Conservation (phyloP, 2,329 filamentous ascomycete species). For the Penicillium glabrum region DNA sequence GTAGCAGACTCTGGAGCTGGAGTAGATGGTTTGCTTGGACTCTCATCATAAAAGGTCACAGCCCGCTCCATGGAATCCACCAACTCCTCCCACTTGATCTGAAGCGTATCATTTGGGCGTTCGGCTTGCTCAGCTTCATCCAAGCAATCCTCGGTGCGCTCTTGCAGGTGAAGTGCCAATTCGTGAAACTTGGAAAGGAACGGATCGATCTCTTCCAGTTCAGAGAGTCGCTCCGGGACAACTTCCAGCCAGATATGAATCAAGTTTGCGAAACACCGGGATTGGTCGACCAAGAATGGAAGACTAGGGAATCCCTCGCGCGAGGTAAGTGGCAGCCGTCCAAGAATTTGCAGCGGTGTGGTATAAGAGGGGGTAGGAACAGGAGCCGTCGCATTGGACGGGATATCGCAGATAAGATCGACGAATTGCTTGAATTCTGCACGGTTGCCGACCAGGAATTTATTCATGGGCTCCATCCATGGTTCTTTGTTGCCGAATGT, state of each 20-base stretch:
- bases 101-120: constrained; percentile 46
- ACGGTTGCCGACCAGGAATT: constrained; percentile 73
- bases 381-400: constrained; percentile 65
- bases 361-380: constrained; percentile 81
- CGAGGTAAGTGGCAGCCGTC: constrained; percentile 74
- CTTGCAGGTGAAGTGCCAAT: constrained; percentile 42
- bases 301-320: constrained; percentile 91
- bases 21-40: constrained; percentile 38
- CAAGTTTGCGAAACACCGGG: constrained; percentile 78
- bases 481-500: constrained; percentile 91
- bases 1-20: constrained; percentile 35
- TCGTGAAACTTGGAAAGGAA: constrained; percentile 44
- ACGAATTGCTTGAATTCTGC: constrained; percentile 83
- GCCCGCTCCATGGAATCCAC: constrained; percentile 49
- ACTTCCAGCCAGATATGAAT: constrained; percentile 60
- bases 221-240: constrained; percentile 40
- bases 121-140: constrained; percentile 50
- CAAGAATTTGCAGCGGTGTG: constrained; percentile 86
- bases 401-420: constrained; percentile 80
- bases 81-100: constrained; percentile 51
- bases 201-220: constrained; percentile 39
- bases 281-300: constrained; percentile 88
- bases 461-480: constrained; percentile 99
- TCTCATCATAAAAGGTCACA: constrained; percentile 43
- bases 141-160: constrained; percentile 48